Base-by-base conservation (phyloP, 2,329 filamentous ascomycete genomes). In the Neospermospora avenae region DNA sequence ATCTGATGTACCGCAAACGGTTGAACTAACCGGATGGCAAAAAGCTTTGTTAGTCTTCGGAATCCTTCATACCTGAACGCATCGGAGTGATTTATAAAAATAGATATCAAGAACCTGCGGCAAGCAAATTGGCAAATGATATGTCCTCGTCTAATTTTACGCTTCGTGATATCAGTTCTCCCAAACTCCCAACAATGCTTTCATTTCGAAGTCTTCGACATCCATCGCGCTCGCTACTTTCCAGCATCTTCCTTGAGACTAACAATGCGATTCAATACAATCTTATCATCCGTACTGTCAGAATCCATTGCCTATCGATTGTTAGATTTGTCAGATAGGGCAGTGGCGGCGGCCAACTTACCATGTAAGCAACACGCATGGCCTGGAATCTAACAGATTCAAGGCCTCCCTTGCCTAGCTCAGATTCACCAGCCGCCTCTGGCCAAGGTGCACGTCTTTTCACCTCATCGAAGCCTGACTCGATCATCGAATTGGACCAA, bases 261-360 rank as follows among this genome's bases (percentile, higher is more conserved):
- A 22, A 98, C 93, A 70, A 98, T 97, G 55, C 91, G 84, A 77
- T 98, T 98, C 31, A 98, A 77, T 51, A 98, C 84, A 65, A 96
- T 80, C 74, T 88, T 90, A n/a, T 91, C 89, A 34, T 85, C 84
- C 0, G 85, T 89, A 61, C 86, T 90, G 69, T 96, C 91, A 0
- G 82, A 84, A 73, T 97, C 93, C 74, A 96, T 80, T 63, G 78
- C 86, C 86, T 72, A 55, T 11, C 48, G 42, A 22, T 46, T 54
- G 25, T 57, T 53, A 63, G 53, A 11, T 34, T 20, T 18, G 16
- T 7, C 13, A 22, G 4, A 16, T 22, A 4, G 16, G 3, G n/a
- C 16, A n/a, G 4, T n/a, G 2, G 37, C 24, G 22, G 22, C 24
- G 6, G 18, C 3, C 18, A 3, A 49, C 62, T 60, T 67, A 72